Percentiles rank a stretch among this genome's conserved stretches.
phyloP scores from a whole-genome alignment of 495 filamentous ascomycete species.

The Aspergillus bridgeri region DNA sequence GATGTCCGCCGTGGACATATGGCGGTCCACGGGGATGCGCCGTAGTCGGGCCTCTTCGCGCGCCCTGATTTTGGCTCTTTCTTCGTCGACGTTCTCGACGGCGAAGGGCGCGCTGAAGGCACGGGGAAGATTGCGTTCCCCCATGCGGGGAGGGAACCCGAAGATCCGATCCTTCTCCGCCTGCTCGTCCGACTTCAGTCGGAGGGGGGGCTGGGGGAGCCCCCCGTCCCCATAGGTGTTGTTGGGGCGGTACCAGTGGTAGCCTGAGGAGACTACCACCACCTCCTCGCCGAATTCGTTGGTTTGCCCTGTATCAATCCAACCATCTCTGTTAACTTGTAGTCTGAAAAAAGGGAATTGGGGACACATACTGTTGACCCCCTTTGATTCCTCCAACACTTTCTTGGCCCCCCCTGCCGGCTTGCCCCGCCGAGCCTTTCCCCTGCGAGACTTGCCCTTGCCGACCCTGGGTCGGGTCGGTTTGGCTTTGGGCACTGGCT shows the following conservation, averaged over 20 bases:
- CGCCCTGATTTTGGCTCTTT: slow-evolving; percentile 18
- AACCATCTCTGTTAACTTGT: slow-evolving; percentile 28
- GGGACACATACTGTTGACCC: slow-evolving; percentile 8
- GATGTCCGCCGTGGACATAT: slow-evolving; percentile 15
- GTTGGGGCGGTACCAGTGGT: slow-evolving; percentile 26
- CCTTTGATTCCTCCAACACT: neutral
- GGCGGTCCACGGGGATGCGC: slow-evolving; percentile 15
- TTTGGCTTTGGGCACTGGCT: neutral
- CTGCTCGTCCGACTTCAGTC: slow-evolving; percentile 28
- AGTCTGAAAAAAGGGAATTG: slow-evolving; percentile 6
- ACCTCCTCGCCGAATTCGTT: slow-evolving; percentile 37
- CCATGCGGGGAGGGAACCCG: slow-evolving; percentile 40
- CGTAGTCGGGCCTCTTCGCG: slow-evolving; percentile 17
- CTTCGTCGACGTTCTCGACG: slow-evolving; percentile 17
- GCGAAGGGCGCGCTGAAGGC: slow-evolving; percentile 12
- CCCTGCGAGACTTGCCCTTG: neutral
- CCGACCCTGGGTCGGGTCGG: neutral
- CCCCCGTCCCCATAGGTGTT: slow-evolving; percentile 28
- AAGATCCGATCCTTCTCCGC: slow-evolving; percentile 28
- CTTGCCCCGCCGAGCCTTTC: neutral
- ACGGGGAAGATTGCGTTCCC: slow-evolving; percentile 36
- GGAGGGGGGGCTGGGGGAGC: slow-evolving; percentile 32
- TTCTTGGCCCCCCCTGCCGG: neutral
- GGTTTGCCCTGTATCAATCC: slow-evolving; percentile 32
- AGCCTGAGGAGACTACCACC: slow-evolving; percentile 21